These are phyloP conservation scores for Epichloe brachyelytri DNA, from an alignment of 2,329 filamentous ascomycete species.

Conservation along the genomic window DNA sequence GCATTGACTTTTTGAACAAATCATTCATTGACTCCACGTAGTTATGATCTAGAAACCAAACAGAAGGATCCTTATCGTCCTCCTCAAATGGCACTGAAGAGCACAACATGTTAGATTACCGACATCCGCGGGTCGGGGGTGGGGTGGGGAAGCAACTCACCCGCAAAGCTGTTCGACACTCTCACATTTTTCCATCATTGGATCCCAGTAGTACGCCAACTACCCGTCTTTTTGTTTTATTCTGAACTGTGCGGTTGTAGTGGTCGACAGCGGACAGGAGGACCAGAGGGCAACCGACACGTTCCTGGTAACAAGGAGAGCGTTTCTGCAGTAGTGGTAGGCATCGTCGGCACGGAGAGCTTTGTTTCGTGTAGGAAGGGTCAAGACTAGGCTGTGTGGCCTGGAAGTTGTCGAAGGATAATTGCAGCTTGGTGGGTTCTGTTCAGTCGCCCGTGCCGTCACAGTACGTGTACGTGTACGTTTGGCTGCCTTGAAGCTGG, in stretches of 20 bases:
- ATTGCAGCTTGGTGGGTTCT: not conserved
- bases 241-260: constrained; percentile 84
- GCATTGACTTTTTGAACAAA: constrained; percentile 99
- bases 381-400: not conserved
- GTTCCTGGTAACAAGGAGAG: constrained; percentile 88
- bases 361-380: not conserved
- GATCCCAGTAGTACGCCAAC: constrained; percentile 91
- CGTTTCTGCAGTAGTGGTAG: constrained; percentile 91
- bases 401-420: not conserved
- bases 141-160: constrained; percentile 32
- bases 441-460: not conserved
- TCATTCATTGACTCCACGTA: constrained; percentile 99
- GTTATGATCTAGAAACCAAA: constrained; percentile 99
- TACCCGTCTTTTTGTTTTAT: constrained; percentile 74
- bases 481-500: constrained; percentile 2
- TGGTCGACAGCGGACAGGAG: constrained; percentile 97
- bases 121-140: not conserved
- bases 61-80: constrained; percentile 94
- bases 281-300: constrained; percentile 94
- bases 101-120: constrained; percentile 6
- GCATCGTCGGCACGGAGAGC: constrained; percentile 48
- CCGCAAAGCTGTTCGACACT: constrained; percentile 97
- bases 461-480: not conserved
- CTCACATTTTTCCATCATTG: constrained; percentile 90
- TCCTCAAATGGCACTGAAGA: constrained; percentile 86